A percentile compares a stretch with the other conserved stretches of the same genome.
Conservation (phyloP, 2,329 filamentous ascomycete species). For the Salinomyces thailandicus region DNA sequence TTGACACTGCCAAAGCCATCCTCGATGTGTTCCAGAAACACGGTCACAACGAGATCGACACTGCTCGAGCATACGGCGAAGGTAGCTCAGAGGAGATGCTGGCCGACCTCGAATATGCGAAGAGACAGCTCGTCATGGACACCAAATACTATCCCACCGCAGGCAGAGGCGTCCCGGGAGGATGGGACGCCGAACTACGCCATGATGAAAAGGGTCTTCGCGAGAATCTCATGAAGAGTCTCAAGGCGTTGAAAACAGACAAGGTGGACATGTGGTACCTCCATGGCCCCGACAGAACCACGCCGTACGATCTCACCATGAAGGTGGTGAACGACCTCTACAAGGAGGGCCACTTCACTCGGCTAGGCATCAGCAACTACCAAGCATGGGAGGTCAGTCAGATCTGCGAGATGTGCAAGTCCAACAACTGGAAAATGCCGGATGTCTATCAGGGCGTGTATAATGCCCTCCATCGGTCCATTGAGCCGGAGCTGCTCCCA, state of each 20-base stretch:
- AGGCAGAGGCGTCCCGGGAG: constrained; percentile 8
- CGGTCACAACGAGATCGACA: constrained; percentile 23
- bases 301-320: constrained; percentile 38
- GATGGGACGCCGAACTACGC: constrained; percentile 10
- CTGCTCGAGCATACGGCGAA: constrained; percentile 19
- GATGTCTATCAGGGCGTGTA: constrained; percentile 40
- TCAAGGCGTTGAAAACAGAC: constrained; percentile 30
- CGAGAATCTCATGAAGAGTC: constrained; percentile 26
- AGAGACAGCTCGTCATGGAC: constrained; percentile 18
- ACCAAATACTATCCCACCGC: constrained; percentile 21
- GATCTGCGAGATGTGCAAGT: constrained; percentile 36
- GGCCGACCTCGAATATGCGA: constrained; percentile 20
- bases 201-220: constrained; percentile 27
- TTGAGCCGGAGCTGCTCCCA: constrained; percentile 34
- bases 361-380: constrained; percentile 39
- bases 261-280: constrained; percentile 42
- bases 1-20: constrained; percentile 13
- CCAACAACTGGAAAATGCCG: constrained; percentile 34
- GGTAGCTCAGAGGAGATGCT: constrained; percentile 19
- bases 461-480: constrained; percentile 28
- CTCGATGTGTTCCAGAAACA: constrained; percentile 22
- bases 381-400: constrained; percentile 38
- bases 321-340: constrained; percentile 37
- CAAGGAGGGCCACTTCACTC: constrained; percentile 36
- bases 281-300: constrained; percentile 40